Conservation (phyloP, 2,329 filamentous ascomycete genomes). For the Domatiomyces globalis region DNA sequence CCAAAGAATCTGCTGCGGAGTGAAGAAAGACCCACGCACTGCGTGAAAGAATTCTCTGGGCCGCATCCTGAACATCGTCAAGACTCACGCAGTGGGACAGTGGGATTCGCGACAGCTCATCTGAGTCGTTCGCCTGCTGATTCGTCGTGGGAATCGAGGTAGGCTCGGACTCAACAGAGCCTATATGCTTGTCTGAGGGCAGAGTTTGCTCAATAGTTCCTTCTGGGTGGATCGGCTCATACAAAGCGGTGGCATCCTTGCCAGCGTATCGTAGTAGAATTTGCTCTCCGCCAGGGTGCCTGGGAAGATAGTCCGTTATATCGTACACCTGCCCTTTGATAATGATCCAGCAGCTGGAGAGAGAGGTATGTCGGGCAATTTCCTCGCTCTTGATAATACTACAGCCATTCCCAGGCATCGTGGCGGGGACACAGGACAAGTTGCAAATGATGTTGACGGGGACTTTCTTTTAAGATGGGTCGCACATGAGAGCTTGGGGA, state of each 20-base stretch:
- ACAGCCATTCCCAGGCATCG: background rate
- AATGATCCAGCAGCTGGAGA: conserved; percentile 72
- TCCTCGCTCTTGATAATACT: conserved; percentile 27
- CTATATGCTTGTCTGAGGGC: conserved; percentile 32
- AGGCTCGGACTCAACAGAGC: conserved; percentile 35
- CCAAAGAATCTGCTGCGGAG: conserved; percentile 11
- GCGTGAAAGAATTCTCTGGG: conserved; percentile 2
- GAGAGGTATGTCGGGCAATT: conserved; percentile 70
- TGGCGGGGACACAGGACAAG: background rate
- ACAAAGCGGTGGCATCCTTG: conserved; percentile 41
- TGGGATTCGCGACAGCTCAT: conserved; percentile 3
- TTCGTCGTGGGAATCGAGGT: conserved; percentile 31
- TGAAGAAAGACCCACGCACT: conserved; percentile 9
- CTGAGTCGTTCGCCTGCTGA: conserved; percentile 18
- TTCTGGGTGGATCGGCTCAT: conserved; percentile 11
- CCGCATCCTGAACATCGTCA: conserved; percentile 7
- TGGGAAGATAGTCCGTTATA: conserved; percentile 64
- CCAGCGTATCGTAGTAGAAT: conserved; percentile 79
- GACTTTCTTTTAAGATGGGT: background rate
- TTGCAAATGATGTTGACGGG: background rate
- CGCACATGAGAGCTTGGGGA: too few relatives aligned
- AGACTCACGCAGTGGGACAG: conserved; percentile 8
- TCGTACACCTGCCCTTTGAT: conserved; percentile 71
- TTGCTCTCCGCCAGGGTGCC: conserved; percentile 78
- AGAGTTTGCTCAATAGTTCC: conserved; percentile 22